Evolutionary conservation across 352 stramenopile species (phyloP), one percentile per base, ranked within the genome.

Genomic region (Globisporangium cystogenes): DNA sequence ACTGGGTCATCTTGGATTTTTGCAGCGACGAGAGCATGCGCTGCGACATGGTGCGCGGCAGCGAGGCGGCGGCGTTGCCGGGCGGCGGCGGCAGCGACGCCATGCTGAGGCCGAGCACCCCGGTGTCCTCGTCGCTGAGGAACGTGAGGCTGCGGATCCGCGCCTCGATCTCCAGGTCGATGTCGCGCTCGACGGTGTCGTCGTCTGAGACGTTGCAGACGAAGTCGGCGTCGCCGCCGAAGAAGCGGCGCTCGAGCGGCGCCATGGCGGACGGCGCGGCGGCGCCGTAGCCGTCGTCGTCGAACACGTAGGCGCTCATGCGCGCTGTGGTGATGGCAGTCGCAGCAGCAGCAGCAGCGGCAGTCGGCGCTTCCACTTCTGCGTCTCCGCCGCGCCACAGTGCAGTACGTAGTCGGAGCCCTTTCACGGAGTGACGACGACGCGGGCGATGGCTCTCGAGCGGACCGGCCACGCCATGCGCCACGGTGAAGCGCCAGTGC

Each of bases 141-240:
- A 64, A 49, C 51, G 60, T 67, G 45, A 45, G 53, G 42, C 57
- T 62, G 40, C 64, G 73, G 41, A 77, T 64, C 24, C 73, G 73
- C 45, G 74, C 75, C 51, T 89, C 74, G 42, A 90, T 90, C 57
- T 87, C 76, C 29, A 82, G 53, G 65, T 90, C 79, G 16, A 86
- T 84, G 52, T 87, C 79, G 14, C 79, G 68, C 62, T 90, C 76
- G 24, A 84, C 58, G 16, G 77, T 68, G 48, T 85, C 74, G 56
- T 85, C 76, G 51, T 82, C 72, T 44, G 74, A 86, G 29, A 78
- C 71, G 54, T 76, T 82, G 68, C 57, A 67, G 23, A 74, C 62
- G 33, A 76, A 70, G 57, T 70, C 64, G 50, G 33, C 33, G 55
- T 55, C 39, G 67, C 26, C 39, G 33, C 36, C 55, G 55, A 52